Percentiles rank a stretch among this genome's conserved stretches.
Evolutionary conservation across 2,329 filamentous ascomycete genomes (phyloP).

Genomic region (Pseudopyricularia javanii): DNA sequence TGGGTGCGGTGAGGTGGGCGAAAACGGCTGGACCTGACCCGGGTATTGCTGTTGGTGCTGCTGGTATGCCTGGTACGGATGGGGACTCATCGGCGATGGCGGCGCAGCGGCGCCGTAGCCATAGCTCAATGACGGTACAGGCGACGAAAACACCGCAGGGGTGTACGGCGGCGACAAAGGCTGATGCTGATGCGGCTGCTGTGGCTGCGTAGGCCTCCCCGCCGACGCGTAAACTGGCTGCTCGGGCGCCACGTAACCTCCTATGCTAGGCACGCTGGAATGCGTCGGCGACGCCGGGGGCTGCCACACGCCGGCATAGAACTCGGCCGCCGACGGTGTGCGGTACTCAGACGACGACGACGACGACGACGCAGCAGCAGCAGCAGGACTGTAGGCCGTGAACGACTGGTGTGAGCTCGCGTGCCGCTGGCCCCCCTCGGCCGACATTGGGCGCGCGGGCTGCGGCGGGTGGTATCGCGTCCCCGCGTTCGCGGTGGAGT

Average conservation of each 20-base stretch:
- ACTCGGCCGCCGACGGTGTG: neutral
- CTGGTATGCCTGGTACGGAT: neutral
- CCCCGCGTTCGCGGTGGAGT: neutral
- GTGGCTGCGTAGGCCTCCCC: neutral
- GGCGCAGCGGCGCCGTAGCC: neutral
- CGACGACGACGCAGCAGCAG: neutral
- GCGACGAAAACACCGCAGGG: neutral
- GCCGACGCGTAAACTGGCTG: neutral
- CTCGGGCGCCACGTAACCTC: neutral
- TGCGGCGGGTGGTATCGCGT: neutral
- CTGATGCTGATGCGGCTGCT: no score
- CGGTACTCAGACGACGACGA: neutral
- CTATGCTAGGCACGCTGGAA: neutral
- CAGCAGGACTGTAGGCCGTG: no score
- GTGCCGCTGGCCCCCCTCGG: neutral
- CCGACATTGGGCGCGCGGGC: neutral
- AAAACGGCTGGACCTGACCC: neutral
- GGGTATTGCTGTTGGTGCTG: neutral
- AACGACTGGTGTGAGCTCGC: no score
- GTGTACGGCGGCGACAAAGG: neutral
- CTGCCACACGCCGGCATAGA: neutral
- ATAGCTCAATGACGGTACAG: neutral
- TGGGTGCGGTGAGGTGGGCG: no score
- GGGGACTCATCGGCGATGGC: neutral
- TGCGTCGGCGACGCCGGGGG: neutral